Base-by-base conservation (phyloP, 2,329 filamentous ascomycete species). In the Aspergillus sp. region DNA sequence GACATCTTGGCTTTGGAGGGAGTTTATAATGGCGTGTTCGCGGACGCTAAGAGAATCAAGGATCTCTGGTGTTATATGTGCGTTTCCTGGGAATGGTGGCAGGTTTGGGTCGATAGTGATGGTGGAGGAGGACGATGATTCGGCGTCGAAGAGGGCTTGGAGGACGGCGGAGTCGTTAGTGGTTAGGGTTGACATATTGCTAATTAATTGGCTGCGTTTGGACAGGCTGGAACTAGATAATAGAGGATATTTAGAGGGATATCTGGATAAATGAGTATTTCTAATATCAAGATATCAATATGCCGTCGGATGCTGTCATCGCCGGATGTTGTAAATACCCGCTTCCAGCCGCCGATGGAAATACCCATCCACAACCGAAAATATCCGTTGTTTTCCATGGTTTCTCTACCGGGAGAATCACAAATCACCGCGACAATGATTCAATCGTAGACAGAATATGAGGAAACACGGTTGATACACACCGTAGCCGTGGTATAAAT, bases 131-230 rank as follows among this genome's bases (percentile, higher is more conserved):
- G 64, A 63, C 3, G 67, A 67, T 8, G 68, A 68, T 52, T 73
- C 70, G 6, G 69, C 68, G 45, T 73, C 70, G 47, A 73, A 73
- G 32, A 73, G 66, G 10, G 70, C 70, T 48, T 70, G 65, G 6
- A 73, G 63, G 33, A 73, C 69, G 27, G 65, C 64, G n/a, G 68
- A 61, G 52, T 73, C 71, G 54, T 73, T 72, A 38, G 65, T 62
- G 27, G 65, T 67, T 33, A 73, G 63, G 33, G 55, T 10, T 28
- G 36, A 9, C 36, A 39, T 39, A 8, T 26, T 39, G 6, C 7
- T 19, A 19, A 19, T 19, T 19, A 19, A 19, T 19, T 19, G 19
- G 2, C 19, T 19, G 19, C 19, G 19, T 19, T 19, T 19, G 19
- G 19, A 19, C 19, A 19, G 19, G 19, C 19, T 19, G 1, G 19